Evolutionary conservation across 371 early-diverging fungal genomes (phyloP), one percentile per base, ranked within the genome.

Genomic region (Lichtheimia ornata): DNA sequence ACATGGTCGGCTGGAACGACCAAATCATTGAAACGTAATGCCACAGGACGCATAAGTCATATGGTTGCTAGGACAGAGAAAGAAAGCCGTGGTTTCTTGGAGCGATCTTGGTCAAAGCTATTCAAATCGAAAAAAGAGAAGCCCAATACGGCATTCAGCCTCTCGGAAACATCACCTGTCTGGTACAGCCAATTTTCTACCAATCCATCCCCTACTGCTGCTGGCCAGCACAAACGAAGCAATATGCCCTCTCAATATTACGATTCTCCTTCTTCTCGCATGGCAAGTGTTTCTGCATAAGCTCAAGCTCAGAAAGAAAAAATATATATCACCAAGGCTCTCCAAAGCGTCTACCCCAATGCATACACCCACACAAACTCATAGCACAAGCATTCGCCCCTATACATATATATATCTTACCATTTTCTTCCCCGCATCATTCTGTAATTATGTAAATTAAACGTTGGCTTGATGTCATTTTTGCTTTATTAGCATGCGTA

Each of bases 171-270:
- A 25, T 13, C 57, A 2, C 62, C 62, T 35, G 62, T 61, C 54
- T 61, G 62, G 62, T 61, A 61, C 54, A 61, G 62, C 40, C 62
- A 61, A 49, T 61, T 54, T 25, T 15, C 62, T n/a, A 22, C 53
- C 50, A 61, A 53, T 54, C 62, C 62, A 4, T 40, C 53, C 18
- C 54, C 53, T 14, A 47, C 55, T 40, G 25, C 62, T 44, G 54
- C 57, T 14, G 57, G 42, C n/a, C 57, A 47, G 47, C 22, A 18
- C 17, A 47, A 18, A 35, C 35, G 35, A 35, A 35, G 35, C 35
- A 35, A 35, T 35, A 35, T 35, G 35, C 35, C 35, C 11, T 35
- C 35, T 11, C 35, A 35, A 35, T 35, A 35, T 35, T 35, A 35
- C 11, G 35, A 35, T n/a, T 1, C 47, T 18, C 47, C 47, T 7